Base-by-base conservation (phyloP, 805 yeast species). In the Spathaspora hagerdaliae region DNA sequence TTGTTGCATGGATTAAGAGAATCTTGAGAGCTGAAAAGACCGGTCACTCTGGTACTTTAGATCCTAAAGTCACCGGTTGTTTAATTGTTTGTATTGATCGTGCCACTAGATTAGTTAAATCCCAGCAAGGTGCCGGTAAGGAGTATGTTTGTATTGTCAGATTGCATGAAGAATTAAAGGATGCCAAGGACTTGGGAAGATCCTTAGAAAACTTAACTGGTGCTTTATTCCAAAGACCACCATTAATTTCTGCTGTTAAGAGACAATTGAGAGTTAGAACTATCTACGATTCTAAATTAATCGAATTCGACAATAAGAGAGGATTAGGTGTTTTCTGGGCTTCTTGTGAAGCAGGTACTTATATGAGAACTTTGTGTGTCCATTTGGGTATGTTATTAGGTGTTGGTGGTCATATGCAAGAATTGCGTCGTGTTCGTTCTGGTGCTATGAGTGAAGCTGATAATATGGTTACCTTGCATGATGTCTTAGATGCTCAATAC, bases 371-470 rank as follows among this genome's bases (percentile, higher is more conserved):
- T 42, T 76, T 94, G 59, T 94, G 99, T 85, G 99, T 94, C 47
- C 99, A 94, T 72, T 76, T 94, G 61, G 99, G 99, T 75, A 91
- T 94, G 96, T 78, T 94, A 49, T 78, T 94, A 55, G 97, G 98
- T 61, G 97, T 90, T 57, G 99, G 99, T 69, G 99, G 98, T 57
- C 99, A 94, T 75, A 94, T 94, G 99, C 99, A 94, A 80, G 99
- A 94, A 75, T 84, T 94, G 61, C 89, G 99, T 75, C 91, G 99
- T 79, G 99, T 94, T 52, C 84, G 99, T 75, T 87, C 96, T 41
- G 99, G 99, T 67, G 97, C 98, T 48, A 65, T 94, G 64, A 77
- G 83, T 60, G 99, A 94, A 73, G 78, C 76, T 59, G 97, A 94
- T 64, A 84, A 85, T 69, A 74, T 94, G 76, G 97, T 94, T 48